These are phyloP conservation scores for Lachnellula willkommii DNA, from an alignment of 2,329 filamentous ascomycete species.

Conservation along the genomic window DNA sequence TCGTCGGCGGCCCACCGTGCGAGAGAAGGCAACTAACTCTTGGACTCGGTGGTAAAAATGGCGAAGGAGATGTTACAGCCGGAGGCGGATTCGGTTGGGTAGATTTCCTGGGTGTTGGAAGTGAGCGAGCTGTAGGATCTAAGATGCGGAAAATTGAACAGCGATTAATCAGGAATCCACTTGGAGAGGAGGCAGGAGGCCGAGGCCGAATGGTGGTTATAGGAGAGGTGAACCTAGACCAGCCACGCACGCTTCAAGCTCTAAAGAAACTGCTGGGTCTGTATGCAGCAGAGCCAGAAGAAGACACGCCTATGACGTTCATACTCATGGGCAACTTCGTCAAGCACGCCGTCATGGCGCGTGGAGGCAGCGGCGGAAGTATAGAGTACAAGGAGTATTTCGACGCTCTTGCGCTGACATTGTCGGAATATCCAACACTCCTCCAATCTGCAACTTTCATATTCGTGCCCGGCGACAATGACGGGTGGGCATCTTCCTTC, in stretches of 20 bases:
- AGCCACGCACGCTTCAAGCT: conserved; percentile 73
- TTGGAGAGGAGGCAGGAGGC: conserved; percentile 28
- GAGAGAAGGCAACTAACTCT: conserved; percentile 77
- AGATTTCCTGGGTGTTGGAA: conserved; percentile 88
- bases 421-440: conserved; percentile 78
- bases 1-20: conserved; percentile 84
- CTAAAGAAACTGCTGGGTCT: conserved; percentile 70
- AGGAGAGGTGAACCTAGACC: conserved; percentile 81
- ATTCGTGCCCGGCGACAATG: conserved; percentile 93
- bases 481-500: conserved; percentile 92
- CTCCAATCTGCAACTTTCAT: conserved; percentile 77
- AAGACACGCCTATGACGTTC: conserved; percentile 69
- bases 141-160: conserved; percentile 79
- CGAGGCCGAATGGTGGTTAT: conserved; percentile 65
- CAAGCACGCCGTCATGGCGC: conserved; percentile 57
- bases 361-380: conserved; percentile 68
- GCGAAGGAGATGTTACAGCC: conserved; percentile 52
- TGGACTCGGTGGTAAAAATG: conserved; percentile 56
- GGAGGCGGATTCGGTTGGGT: conserved; percentile 93
- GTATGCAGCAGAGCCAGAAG: conserved; percentile 63
- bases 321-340: conserved; percentile 83
- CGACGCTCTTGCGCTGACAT: conserved; percentile 73
- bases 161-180: conserved; percentile 50
- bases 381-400: conserved; percentile 98
- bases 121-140: conserved; percentile 73